Conservation (phyloP, 2,329 filamentous ascomycete species). For the Colletotrichum musicola region DNA sequence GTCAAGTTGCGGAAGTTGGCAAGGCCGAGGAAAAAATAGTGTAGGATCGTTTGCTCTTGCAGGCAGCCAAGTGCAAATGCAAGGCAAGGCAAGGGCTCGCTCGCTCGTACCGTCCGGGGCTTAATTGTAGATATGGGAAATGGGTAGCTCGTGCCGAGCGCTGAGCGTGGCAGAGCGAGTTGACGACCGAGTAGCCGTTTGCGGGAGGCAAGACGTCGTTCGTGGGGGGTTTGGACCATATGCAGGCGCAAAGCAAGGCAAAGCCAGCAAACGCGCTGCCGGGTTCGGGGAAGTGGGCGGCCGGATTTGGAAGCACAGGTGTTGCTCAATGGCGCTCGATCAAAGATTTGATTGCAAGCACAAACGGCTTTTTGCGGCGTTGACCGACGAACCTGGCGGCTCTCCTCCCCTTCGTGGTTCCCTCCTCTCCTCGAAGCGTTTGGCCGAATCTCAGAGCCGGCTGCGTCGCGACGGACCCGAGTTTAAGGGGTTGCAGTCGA, state of each 20-base stretch:
- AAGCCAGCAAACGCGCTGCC: conserved; percentile 21
- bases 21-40: not conserved
- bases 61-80: not conserved
- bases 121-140: conserved; percentile 29
- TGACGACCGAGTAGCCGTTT: conserved; percentile 17
- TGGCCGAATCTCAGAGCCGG: conserved; percentile 9
- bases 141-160: conserved; percentile 9
- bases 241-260: conserved; percentile 26
- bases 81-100: too few species aligned
- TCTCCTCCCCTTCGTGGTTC: conserved; percentile 27
- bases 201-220: conserved; percentile 29
- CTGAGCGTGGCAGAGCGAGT: conserved; percentile 21
- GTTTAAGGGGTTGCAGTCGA: conserved; percentile 37
- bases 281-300: conserved; percentile 20
- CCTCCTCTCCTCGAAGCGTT: conserved; percentile 20
- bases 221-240: conserved; percentile 13
- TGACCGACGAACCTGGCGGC: conserved; percentile 1
- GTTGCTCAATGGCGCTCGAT: conserved; percentile 16
- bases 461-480: conserved; percentile 21
- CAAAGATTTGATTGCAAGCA: conserved; percentile 2
- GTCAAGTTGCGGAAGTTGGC: conserved; percentile 9
- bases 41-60: not conserved
- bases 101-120: conserved; percentile 3
- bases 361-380: conserved; percentile 2
- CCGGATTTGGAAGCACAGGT: conserved; percentile 20